Conservation (phyloP, 169 alveolate species). For the Eimeria tenella region DNA sequence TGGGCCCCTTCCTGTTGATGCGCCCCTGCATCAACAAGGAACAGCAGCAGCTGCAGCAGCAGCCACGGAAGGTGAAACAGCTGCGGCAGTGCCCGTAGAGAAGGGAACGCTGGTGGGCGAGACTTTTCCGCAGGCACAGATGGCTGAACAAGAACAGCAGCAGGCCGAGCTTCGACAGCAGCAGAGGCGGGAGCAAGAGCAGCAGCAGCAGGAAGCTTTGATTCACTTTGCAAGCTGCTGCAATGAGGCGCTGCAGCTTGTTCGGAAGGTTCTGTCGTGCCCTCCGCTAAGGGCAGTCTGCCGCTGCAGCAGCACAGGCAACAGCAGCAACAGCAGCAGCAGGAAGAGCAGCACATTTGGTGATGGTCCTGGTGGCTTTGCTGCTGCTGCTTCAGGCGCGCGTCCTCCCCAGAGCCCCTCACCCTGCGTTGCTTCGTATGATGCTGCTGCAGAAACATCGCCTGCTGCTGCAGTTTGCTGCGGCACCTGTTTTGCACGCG, state of each 20-base stretch:
- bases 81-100: background rate
- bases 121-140: too few relatives aligned
- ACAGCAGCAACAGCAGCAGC: slow-evolving; percentile 1
- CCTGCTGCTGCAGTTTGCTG: slow-evolving; percentile 16
- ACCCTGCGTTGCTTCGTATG: slow-evolving; percentile 7
- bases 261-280: background rate
- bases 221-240: background rate
- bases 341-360: background rate
- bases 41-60: background rate
- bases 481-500: slow-evolving; percentile 26
- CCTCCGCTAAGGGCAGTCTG: background rate
- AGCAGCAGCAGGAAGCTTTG: background rate
- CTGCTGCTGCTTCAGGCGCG: background rate
- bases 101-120: too few relatives aligned
- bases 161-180: background rate
- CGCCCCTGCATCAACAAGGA: background rate
- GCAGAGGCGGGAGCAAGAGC: background rate
- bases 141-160: background rate
- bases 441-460: slow-evolving; percentile 33
- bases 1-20: background rate
- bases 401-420: background rate
- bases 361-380: background rate
- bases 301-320: background rate
- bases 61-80: background rate
- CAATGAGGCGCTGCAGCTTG: slow-evolving; percentile 16